phyloP scores from a whole-genome alignment of 1,284 basidiomycete genomes.

The Polyporus tsugae region DNA sequence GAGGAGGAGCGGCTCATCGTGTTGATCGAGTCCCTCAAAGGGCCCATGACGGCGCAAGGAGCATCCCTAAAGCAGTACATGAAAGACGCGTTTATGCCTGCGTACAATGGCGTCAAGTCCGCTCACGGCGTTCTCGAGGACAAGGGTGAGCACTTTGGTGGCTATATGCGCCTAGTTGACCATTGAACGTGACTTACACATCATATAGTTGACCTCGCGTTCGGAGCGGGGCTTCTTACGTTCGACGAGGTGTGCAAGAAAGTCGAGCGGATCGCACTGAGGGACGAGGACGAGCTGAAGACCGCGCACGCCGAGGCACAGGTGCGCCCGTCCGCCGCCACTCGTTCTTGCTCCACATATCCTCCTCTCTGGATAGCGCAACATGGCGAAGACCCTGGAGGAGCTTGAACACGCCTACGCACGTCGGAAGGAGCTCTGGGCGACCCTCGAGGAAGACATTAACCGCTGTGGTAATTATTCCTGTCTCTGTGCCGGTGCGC shows the following conservation, averaged over 20 bases:
- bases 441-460: constrained; percentile 50
- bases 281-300: constrained; percentile 52
- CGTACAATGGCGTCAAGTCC: constrained; percentile 56
- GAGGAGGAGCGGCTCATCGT: constrained; percentile 48
- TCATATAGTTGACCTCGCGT: constrained; percentile 51
- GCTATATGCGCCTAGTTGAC: constrained; percentile 17
- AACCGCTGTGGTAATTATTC: constrained; percentile 52
- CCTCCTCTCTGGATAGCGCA: constrained; percentile 40
- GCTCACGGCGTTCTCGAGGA: constrained; percentile 53
- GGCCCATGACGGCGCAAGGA: constrained; percentile 53
- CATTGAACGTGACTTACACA: neutral
- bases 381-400: constrained; percentile 43
- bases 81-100: constrained; percentile 59
- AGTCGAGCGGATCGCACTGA: constrained; percentile 52
- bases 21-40: constrained; percentile 56
- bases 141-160: constrained; percentile 37
- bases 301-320: constrained; percentile 49
- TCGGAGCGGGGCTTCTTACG: constrained; percentile 54
- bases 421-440: constrained; percentile 55
- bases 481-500: constrained; percentile 12
- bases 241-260: constrained; percentile 65
- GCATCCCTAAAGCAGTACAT: constrained; percentile 56
- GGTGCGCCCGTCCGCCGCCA: constrained; percentile 37
- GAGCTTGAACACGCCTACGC: constrained; percentile 56
- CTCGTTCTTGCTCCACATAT: neutral